A percentile compares a stretch with the other conserved stretches of the same genome.
Conservation (phyloP, 441 rosid species). For the Viola pubescens region DNA sequence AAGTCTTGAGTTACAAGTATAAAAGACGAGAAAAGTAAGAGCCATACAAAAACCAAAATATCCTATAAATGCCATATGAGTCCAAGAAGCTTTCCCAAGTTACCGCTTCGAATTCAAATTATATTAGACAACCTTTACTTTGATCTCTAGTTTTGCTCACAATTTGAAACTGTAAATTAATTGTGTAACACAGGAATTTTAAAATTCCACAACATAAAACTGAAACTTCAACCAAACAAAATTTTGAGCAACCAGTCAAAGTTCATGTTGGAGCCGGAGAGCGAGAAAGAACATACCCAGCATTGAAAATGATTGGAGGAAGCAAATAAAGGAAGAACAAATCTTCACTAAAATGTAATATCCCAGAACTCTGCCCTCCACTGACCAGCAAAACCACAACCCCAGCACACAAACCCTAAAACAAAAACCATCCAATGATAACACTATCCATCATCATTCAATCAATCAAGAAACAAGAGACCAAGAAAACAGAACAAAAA, state of each 20-base stretch:
- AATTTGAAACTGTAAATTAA: neutral
- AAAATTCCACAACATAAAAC: neutral
- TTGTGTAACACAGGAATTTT: neutral
- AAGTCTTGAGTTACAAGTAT: too few species aligned
- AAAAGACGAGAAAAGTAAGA: neutral
- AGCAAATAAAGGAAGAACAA: constrained; percentile 68
- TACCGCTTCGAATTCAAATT: too few species aligned
- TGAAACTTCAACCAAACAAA: neutral
- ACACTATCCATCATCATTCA: neutral
- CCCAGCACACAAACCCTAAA: constrained; percentile 52
- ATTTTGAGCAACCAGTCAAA: neutral
- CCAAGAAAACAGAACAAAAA: neutral
- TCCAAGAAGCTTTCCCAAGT: too few species aligned
- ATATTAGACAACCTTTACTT: too few species aligned
- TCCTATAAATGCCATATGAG: too few species aligned
- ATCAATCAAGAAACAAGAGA: neutral
- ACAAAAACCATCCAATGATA: neutral
- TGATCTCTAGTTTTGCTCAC: too few species aligned
- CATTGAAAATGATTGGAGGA: constrained; percentile 67
- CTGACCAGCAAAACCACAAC: constrained; percentile 40
- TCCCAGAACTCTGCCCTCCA: constrained; percentile 22
- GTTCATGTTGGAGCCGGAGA: constrained; percentile 5
- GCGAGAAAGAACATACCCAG: constrained; percentile 36
- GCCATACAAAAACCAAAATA: too few species aligned
- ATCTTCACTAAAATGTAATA: constrained; percentile 46